Percentiles rank a stretch among this genome's conserved stretches.
These are phyloP conservation scores for Pseudogymnoascus sp. DNA, from an alignment of 2,329 filamentous ascomycete species.

Conservation along the genomic window DNA sequence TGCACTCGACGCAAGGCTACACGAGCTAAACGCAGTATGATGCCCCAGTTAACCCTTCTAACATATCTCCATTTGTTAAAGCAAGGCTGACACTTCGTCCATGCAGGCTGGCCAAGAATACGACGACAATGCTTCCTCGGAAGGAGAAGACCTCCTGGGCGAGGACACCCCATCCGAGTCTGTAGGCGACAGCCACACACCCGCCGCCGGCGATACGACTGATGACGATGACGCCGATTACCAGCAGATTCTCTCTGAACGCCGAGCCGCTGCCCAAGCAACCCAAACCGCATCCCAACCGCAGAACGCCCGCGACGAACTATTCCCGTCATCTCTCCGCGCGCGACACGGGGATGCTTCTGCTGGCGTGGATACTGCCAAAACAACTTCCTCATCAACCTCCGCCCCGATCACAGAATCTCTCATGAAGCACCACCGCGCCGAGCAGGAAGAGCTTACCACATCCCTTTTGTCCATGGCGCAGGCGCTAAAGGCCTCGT, in stretches of 20 bases:
- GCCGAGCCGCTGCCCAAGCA: not conserved
- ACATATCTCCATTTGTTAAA: constrained; percentile 19
- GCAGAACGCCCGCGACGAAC: constrained; percentile 10
- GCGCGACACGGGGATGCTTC: constrained; percentile 15
- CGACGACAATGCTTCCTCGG: constrained; percentile 30
- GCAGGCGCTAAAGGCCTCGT: constrained; percentile 64
- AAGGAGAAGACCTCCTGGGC: constrained; percentile 49
- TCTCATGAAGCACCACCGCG: constrained; percentile 66
- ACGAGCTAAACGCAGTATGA: constrained; percentile 56
- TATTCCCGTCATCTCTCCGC: constrained; percentile 17
- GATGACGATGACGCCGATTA: constrained; percentile 7
- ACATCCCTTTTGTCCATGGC: constrained; percentile 76
- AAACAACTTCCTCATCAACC: constrained; percentile 23
- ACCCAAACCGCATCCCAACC: not conserved
- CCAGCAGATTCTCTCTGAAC: constrained; percentile 10
- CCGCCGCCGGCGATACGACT: constrained; percentile 16
- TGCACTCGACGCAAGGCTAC: constrained; percentile 54
- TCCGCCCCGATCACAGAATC: constrained; percentile 50
- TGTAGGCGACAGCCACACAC: constrained; percentile 42
- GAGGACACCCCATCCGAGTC: constrained; percentile 43
- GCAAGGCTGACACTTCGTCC: constrained; percentile 14
- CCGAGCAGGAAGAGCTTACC: constrained; percentile 76
- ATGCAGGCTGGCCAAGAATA: constrained; percentile 11
- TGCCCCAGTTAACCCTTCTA: not conserved
- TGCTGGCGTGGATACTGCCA: constrained; percentile 9